A percentile compares a stretch with the other conserved stretches of the same genome.
Evolutionary conservation across 2,329 filamentous ascomycete species (phyloP).

Genomic region (Arthrinium phaeospermum): DNA sequence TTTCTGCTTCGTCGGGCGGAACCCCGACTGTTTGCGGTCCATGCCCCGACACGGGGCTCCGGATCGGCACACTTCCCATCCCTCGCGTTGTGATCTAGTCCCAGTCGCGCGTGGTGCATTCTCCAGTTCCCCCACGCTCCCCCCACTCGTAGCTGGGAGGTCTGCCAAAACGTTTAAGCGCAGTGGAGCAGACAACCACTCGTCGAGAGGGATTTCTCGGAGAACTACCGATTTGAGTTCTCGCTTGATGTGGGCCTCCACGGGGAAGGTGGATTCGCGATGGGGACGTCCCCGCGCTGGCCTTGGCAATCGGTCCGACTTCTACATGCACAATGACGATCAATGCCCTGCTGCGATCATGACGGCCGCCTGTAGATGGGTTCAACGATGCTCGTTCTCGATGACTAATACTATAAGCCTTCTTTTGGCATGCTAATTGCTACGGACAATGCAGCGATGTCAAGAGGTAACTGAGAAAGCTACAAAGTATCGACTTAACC

Average conservation of each 20-base stretch:
- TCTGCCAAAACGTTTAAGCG: background rate
- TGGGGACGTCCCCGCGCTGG: background rate
- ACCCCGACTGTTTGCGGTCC: background rate
- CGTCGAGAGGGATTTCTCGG: background rate
- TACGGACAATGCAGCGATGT: background rate
- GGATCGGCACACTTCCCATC: background rate
- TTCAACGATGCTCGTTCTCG: no score
- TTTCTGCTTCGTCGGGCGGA: background rate
- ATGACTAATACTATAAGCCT: no score
- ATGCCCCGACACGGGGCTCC: constrained; percentile 12
- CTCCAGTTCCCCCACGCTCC: background rate
- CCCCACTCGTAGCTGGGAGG: background rate
- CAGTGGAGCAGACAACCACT: background rate
- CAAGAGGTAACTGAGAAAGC: background rate
- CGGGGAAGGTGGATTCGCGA: background rate
- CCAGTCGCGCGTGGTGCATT: background rate
- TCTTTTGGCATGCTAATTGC: no score
- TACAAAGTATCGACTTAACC: no score
- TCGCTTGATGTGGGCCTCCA: background rate
- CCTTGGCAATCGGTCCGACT: background rate
- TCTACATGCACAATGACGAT: constrained; percentile 10
- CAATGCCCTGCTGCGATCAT: background rate
- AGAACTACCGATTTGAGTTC: background rate
- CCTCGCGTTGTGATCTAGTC: background rate
- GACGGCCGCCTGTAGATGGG: no score